These are phyloP conservation scores for Oryza glumipatula DNA, from an alignment of 176 grass and related monocot species.

Conservation along the genomic window DNA sequence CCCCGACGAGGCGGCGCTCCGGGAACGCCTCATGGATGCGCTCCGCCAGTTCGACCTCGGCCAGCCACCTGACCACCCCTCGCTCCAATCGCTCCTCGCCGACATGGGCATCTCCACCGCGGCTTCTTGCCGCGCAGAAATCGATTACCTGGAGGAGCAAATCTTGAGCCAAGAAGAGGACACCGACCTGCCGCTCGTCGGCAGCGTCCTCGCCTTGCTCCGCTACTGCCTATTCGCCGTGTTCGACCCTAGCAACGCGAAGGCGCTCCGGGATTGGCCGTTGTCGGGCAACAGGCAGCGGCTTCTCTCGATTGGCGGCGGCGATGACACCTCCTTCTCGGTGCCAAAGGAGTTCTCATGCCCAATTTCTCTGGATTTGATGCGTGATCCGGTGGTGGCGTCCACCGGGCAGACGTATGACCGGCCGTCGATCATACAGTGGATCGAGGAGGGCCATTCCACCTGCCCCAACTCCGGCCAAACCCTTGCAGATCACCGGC, in stretches of 20 bases:
- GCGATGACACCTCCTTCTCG: slow-evolving; percentile 69
- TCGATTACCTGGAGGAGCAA: slow-evolving; percentile 89
- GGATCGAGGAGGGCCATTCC: slow-evolving; percentile 90
- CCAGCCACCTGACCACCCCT: slow-evolving; percentile 42
- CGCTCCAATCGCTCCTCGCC: slow-evolving; percentile 53
- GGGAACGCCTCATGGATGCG: slow-evolving; percentile 52
- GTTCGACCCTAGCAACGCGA: slow-evolving; percentile 53
- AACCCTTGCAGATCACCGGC: slow-evolving; percentile 54
- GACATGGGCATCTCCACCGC: slow-evolving; percentile 61
- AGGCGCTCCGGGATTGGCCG: slow-evolving; percentile 32
- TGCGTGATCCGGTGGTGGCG: slow-evolving; percentile 78
- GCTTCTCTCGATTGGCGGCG: slow-evolving; percentile 55
- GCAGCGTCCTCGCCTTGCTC: slow-evolving; percentile 68
- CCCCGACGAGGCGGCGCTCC: slow-evolving; percentile 55
- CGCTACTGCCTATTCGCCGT: slow-evolving; percentile 79
- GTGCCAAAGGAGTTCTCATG: slow-evolving; percentile 96
- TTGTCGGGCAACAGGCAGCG: slow-evolving; percentile 44
- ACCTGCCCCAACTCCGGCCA: slow-evolving; percentile 91
- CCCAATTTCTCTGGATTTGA: slow-evolving; percentile 91
- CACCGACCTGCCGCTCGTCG: slow-evolving; percentile 65
- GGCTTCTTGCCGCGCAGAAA: slow-evolving; percentile 57
- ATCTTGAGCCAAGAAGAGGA: slow-evolving; percentile 82
- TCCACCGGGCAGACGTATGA: slow-evolving; percentile 95
- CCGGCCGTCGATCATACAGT: slow-evolving; percentile 86
- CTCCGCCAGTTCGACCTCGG: slow-evolving; percentile 55